Percentiles rank a stretch among this genome's conserved stretches.
Evolutionary conservation across 1,139 yeast species (phyloP).

Genomic region (Zhuliangozyma parablackwelliae): DNA sequence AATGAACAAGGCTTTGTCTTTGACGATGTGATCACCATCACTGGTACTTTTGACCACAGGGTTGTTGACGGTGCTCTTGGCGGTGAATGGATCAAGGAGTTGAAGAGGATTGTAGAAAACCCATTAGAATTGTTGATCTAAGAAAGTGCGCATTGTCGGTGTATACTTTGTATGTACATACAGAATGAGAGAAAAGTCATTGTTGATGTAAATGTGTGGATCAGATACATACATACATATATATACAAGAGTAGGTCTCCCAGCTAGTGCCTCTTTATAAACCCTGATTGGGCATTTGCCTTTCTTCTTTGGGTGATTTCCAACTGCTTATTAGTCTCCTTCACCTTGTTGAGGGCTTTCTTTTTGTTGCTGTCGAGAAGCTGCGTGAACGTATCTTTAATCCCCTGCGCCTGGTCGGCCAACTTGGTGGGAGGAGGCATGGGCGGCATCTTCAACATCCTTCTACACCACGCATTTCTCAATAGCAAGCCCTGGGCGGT

Average conservation of each 20-base stretch:
- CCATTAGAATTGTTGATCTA: constrained; percentile 90
- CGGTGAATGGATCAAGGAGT: constrained; percentile 92
- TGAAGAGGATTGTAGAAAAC: constrained; percentile 88
- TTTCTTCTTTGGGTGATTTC: constrained; percentile 39
- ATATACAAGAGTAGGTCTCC: too few species aligned
- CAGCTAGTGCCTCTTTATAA: constrained; percentile 36
- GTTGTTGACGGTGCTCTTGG: constrained; percentile 97
- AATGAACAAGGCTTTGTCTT: constrained; percentile 89
- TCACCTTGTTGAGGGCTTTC: constrained; percentile 31
- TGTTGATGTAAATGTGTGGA: too few species aligned
- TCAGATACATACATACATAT: too few species aligned
- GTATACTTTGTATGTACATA: too few species aligned
- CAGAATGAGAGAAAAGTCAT: too few species aligned
- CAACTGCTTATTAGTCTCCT: constrained; percentile 33
- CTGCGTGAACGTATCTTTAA: constrained; percentile 38
- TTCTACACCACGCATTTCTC: constrained; percentile 57
- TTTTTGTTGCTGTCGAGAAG: constrained; percentile 29
- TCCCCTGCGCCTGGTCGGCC: constrained; percentile 22
- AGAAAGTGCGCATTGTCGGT: constrained; percentile 1
- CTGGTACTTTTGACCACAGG: constrained; percentile 98
- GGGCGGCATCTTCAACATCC: constrained; percentile 59
- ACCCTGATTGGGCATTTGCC: constrained; percentile 27
- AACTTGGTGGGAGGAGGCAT: constrained; percentile 27
- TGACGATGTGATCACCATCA: constrained; percentile 84
- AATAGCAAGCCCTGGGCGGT: constrained; percentile 66